Conservation (phyloP, 1,139 yeast species). For the Taphrina confusa region DNA sequence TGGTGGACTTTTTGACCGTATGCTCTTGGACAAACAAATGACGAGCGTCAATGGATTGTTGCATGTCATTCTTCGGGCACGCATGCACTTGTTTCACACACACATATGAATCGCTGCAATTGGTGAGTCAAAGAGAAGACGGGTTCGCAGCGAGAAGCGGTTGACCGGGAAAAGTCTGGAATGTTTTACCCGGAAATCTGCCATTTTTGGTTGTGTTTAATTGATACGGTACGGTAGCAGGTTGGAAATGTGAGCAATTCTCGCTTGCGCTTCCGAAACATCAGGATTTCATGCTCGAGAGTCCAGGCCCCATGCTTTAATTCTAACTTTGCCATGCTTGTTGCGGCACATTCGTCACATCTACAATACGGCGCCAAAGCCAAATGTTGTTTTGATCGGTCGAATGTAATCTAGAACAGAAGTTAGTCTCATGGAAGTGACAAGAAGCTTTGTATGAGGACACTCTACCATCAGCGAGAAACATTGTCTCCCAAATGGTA, state of each 20-base stretch:
- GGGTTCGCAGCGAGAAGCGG: no score
- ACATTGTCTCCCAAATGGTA: conserved; percentile 85
- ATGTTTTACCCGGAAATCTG: background rate
- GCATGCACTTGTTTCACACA: no score
- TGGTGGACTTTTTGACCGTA: no score
- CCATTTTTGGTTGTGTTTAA: background rate
- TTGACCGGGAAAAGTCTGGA: no score
- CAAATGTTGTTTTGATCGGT: conserved; percentile 34
- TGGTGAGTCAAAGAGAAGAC: no score
- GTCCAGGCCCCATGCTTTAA: background rate
- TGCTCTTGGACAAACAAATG: no score
- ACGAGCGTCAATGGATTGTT: no score
- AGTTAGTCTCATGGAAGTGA: no score
- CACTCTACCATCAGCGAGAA: conserved; percentile 76
- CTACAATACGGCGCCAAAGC: conserved; percentile 36
- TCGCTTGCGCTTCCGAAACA: background rate
- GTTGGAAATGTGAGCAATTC: no score
- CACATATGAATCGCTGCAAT: no score
- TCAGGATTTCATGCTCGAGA: background rate
- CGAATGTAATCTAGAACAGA: conserved; percentile 24
- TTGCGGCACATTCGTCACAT: background rate
- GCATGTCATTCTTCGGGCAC: no score
- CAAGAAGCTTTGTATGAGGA: no score
- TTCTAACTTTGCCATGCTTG: background rate
- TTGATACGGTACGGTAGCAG: background rate